A percentile compares a stretch with the other conserved stretches of the same genome.
Conservation (phyloP, 495 filamentous ascomycete species). For the Penicillium cataractarum region DNA sequence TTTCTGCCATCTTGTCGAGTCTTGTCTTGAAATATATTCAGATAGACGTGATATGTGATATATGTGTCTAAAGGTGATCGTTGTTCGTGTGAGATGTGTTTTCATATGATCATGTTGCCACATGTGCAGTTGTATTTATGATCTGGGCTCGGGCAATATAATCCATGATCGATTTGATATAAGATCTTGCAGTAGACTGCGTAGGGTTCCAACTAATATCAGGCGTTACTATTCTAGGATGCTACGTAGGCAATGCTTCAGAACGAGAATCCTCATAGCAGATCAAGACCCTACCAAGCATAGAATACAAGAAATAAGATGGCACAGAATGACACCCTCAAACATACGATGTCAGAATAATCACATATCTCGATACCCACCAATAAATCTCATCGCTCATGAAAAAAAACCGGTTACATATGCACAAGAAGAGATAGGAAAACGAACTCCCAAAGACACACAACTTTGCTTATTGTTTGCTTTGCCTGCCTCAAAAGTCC, state of each 20-base stretch:
- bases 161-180: neutral
- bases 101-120: neutral
- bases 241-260: neutral
- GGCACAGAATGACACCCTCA: neutral
- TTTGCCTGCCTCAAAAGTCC: constrained; percentile 73
- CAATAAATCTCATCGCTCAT: constrained; percentile 1
- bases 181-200: no score
- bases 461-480: no score
- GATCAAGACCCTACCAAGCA: neutral
- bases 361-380: neutral
- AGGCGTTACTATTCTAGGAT: neutral
- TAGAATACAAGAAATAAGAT: neutral
- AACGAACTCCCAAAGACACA: neutral
- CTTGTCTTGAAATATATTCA: neutral
- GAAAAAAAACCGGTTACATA: neutral
- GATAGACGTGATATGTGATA: constrained; percentile 4
- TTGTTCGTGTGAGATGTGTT: neutral
- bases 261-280: neutral
- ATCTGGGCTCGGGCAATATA: neutral
- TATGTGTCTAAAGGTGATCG: neutral
- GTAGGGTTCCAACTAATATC: neutral
- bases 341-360: neutral
- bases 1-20: neutral
- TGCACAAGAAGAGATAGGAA: neutral
- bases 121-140: neutral